Percentiles rank a stretch among this genome's conserved stretches.
Evolutionary conservation across 2,329 filamentous ascomycete genomes (phyloP).

Genomic region (Phialophora chinensis): DNA sequence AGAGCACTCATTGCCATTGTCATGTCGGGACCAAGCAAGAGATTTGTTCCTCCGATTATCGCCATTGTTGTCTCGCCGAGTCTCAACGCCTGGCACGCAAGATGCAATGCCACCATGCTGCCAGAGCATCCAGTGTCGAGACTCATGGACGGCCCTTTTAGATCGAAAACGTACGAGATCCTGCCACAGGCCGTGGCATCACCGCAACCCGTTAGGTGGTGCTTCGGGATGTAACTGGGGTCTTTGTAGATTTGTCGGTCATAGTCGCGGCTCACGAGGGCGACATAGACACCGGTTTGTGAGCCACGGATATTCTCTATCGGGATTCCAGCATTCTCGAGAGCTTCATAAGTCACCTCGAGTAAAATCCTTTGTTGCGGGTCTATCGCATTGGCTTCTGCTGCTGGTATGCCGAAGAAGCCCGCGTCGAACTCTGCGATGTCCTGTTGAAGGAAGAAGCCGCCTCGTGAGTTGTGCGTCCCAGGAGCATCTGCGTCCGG

Average conservation of each 20-base stretch:
- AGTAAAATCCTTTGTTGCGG: background rate
- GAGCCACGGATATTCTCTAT: background rate
- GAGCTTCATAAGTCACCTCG: background rate
- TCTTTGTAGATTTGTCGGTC: background rate
- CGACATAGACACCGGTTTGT: background rate
- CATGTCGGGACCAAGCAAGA: background rate
- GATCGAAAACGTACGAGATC: background rate
- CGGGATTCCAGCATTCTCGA: background rate
- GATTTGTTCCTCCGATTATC: background rate
- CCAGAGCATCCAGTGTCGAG: background rate
- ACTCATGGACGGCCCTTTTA: background rate
- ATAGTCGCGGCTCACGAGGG: background rate
- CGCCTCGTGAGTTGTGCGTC: background rate
- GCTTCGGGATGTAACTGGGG: background rate
- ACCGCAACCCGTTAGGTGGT: background rate
- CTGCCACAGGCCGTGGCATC: background rate
- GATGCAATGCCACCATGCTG: background rate
- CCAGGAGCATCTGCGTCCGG: background rate
- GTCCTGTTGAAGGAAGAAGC: background rate
- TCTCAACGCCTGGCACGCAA: background rate
- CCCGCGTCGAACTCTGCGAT: background rate
- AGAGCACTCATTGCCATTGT: constrained; percentile 1
- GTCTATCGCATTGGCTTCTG: constrained; percentile 4
- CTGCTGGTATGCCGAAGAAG: background rate
- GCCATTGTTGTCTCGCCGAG: background rate